Evolutionary conservation across 2,329 filamentous ascomycete genomes (phyloP), one percentile per base, ranked within the genome.

Genomic region (Fusarium lyarnte): DNA sequence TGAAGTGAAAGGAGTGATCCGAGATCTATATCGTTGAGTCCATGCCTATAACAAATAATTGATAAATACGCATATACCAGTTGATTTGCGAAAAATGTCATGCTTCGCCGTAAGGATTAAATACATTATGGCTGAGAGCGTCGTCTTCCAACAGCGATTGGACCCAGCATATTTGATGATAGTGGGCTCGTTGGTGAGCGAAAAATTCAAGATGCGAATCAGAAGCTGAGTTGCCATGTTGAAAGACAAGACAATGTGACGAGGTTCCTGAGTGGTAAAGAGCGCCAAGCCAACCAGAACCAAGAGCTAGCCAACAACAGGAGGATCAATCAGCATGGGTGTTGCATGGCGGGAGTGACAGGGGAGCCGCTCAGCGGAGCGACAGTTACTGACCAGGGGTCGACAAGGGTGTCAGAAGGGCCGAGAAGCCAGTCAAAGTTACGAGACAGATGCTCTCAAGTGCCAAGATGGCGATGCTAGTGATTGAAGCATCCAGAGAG

Each of bases 341-440:
- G 36, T 29, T 70, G 46, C 58, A 63, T 63, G 58, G 31, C 49
- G 53, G 53, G 70, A 62, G 57, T 74, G 69, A 74, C 74, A 69
- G 63, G 73, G 71, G 60, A 59, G 31, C 58, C 58, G 66, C 58
- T 54, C 47, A 63, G 42, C 38, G 49, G 39, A 54, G 63, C 43
- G 45, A 66, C 49, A 35, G 69, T 70, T 73, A 73, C 57, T 53
- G 47, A 73, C 52, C 21, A 62, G 70, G 74, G 45, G 49, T 29
- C 33, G 65, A 47, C 71, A 31, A 55, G 45, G 67, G 66, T 49
- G 58, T 49, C 43, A 74, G 74, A 77, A 76, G 69, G 75, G 45
- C 69, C 75, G 74, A 77, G 57, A 78, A 64, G 66, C 78, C 78
- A 79, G 70, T 79, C 70, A 78, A 47, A 74, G 35, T 41, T 52